phyloP scores from a whole-genome alignment of 2,329 filamentous ascomycete species.

The Aspergillus amoenus region DNA sequence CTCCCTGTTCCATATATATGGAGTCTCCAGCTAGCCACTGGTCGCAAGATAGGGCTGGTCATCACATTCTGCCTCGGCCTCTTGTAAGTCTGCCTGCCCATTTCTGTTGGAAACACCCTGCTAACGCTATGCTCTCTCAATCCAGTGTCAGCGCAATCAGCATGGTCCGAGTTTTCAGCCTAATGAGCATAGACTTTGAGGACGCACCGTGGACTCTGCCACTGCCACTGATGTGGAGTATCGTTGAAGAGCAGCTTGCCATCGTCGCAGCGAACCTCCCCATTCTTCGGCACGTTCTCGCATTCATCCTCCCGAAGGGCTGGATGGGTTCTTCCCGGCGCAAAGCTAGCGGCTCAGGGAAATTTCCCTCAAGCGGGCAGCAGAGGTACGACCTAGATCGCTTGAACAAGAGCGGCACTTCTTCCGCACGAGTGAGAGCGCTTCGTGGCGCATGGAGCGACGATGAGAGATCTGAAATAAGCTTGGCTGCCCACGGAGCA shows the following conservation, averaged over 20 bases:
- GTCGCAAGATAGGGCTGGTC: constrained; percentile 19
- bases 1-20: constrained; percentile 24
- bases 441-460: neutral
- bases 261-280: constrained; percentile 18
- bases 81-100: constrained; percentile 14
- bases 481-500: neutral
- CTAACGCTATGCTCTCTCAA: neutral
- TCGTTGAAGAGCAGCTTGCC: constrained; percentile 20
- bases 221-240: constrained; percentile 17
- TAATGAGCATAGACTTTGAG: constrained; percentile 17
- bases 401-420: neutral
- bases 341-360: neutral
- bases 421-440: neutral
- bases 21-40: constrained; percentile 19
- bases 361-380: neutral
- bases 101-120: neutral
- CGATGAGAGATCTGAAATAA: neutral
- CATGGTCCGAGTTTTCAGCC: constrained; percentile 16
- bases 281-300: neutral
- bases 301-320: neutral
- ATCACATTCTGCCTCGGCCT: constrained; percentile 22
- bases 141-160: constrained; percentile 20
- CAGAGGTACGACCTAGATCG: neutral
- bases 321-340: neutral
- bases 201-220: constrained; percentile 18